Evolutionary conservation across 192 early-diverging fungal genomes (phyloP).

Genomic region (Coemansia javaensis): DNA sequence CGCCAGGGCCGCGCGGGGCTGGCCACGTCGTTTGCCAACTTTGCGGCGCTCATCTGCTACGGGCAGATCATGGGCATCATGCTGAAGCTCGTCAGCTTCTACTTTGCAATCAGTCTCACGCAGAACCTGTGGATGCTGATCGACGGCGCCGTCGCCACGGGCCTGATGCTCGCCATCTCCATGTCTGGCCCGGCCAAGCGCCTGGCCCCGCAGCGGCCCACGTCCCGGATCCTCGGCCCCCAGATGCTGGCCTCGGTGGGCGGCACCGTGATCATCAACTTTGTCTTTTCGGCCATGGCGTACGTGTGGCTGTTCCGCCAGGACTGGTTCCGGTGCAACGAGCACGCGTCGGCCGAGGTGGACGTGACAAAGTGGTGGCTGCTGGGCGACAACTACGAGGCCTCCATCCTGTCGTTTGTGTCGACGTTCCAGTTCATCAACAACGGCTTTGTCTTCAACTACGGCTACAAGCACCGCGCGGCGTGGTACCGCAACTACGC

Average conservation of each 20-base stretch:
- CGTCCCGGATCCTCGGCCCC: conserved; percentile 59
- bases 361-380: conserved; percentile 62
- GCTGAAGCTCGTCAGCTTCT: conserved; percentile 55
- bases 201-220: conserved; percentile 54
- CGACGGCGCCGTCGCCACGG: conserved; percentile 58
- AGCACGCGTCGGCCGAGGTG: conserved; percentile 52
- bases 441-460: conserved; percentile 56
- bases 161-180: conserved; percentile 53
- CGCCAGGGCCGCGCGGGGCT: conserved; percentile 56
- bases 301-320: conserved; percentile 54
- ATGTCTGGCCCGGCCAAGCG: conserved; percentile 35
- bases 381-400: conserved; percentile 66
- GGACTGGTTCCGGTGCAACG: conserved; percentile 58
- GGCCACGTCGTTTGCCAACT: conserved; percentile 62
- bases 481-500: conserved; percentile 56
- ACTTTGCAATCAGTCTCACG: conserved; percentile 57
- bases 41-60: conserved; percentile 60
- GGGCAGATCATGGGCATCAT: conserved; percentile 53
- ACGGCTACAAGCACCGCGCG: conserved; percentile 54
- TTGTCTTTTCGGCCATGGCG: conserved; percentile 33
- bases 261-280: conserved; percentile 60
- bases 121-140: conserved; percentile 64
- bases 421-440: conserved; percentile 61
- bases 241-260: conserved; percentile 59
- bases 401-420: conserved; percentile 47